Evolutionary conservation across 257 asterid genomes (phyloP).

Genomic region (Thymus quinquecostatus): DNA sequence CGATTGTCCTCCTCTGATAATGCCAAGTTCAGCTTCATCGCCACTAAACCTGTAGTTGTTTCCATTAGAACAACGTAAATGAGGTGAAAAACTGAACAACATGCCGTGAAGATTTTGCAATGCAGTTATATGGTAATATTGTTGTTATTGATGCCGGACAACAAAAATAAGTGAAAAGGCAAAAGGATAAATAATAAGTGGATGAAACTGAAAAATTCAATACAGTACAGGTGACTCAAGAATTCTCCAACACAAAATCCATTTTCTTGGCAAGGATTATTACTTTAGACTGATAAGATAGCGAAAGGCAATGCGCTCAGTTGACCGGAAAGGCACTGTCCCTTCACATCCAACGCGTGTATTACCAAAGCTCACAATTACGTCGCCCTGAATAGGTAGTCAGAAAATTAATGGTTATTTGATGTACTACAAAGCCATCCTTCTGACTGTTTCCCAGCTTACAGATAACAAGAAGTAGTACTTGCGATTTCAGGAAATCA

Average conservation of each 20-base stretch:
- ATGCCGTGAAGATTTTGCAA: not conserved
- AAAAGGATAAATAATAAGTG: not conserved
- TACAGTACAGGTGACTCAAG: not conserved
- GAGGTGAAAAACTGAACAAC: not conserved
- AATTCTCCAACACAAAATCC: constrained; percentile 17
- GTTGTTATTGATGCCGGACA: not conserved
- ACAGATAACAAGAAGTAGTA: not conserved
- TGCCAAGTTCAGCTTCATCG: constrained; percentile 83
- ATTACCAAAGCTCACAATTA: constrained; percentile 84
- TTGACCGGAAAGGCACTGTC: constrained; percentile 89
- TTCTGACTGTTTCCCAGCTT: constrained; percentile 13
- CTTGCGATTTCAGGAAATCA: constrained; percentile 7
- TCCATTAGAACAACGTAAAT: not conserved
- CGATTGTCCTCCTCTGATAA: constrained; percentile 67
- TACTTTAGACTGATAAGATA: constrained; percentile 87
- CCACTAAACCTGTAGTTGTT: constrained; percentile 64
- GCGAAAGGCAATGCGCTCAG: constrained; percentile 94
- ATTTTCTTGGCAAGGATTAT: constrained; percentile 22
- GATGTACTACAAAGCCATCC: constrained; percentile 8
- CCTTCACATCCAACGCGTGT: constrained; percentile 91
- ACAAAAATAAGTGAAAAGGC: not conserved
- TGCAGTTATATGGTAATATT: not conserved
- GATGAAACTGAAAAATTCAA: not conserved
- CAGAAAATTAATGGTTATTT: constrained; percentile 29
- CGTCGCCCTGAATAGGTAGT: constrained; percentile 75